Conservation (phyloP, 352 stramenopile genomes). For the Globisporangium paroecandrum region DNA sequence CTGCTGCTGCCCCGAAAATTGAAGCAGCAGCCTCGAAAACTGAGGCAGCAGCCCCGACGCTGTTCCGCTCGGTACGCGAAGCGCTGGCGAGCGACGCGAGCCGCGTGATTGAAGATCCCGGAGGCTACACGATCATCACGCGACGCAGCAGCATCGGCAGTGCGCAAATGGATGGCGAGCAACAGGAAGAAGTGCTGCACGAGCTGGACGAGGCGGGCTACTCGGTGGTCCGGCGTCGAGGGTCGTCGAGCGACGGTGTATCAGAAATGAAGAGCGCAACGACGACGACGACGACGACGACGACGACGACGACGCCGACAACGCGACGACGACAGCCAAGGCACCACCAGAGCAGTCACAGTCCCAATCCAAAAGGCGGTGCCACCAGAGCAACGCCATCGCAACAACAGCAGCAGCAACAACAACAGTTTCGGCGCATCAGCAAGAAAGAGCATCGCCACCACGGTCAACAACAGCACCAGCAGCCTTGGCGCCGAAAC, state of each 20-base stretch:
- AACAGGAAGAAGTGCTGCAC: conserved; percentile 4
- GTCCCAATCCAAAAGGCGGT: neutral
- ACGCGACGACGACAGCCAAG: conserved; percentile 8
- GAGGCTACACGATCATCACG: conserved; percentile 34
- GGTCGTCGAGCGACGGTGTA: conserved; percentile 4
- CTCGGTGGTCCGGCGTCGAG: conserved; percentile 45
- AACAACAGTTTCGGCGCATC: neutral
- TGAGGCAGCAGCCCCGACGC: neutral
- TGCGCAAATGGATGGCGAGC: neutral
- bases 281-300: neutral
- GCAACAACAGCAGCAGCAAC: conserved; percentile 6
- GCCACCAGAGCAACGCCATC: neutral
- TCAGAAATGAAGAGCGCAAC: conserved; percentile 7
- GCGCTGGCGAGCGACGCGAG: conserved; percentile 35
- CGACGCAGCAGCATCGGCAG: conserved; percentile 22
- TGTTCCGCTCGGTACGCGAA: conserved; percentile 46
- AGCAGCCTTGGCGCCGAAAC: conserved; percentile 8
- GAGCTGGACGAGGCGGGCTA: conserved; percentile 47
- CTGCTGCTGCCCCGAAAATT: neutral
- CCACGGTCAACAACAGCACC: neutral
- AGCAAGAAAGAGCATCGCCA: conserved; percentile 11
- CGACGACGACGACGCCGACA: neutral
- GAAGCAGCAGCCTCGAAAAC: neutral
- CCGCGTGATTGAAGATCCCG: conserved; percentile 21
- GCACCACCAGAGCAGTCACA: conserved; percentile 10